These are phyloP conservation scores for Nyctanthes arbortristis DNA, from an alignment of 257 asterid genomes.

Conservation along the genomic window DNA sequence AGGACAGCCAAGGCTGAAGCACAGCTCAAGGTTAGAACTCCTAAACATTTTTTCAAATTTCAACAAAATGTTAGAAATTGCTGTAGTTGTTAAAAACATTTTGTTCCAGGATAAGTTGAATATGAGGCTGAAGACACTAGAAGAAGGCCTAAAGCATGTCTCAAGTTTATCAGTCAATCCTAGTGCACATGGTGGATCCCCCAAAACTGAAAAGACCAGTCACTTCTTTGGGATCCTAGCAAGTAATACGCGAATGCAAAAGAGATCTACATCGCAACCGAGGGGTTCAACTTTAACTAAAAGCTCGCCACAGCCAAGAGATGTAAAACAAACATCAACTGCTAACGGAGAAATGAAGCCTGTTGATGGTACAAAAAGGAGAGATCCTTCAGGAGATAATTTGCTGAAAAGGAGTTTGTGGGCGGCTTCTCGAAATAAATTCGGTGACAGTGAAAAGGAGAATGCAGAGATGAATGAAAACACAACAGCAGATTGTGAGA, in stretches of 20 bases:
- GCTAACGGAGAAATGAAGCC: slow-evolving; percentile 30
- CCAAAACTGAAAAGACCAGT: slow-evolving; percentile 46
- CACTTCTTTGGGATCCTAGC: slow-evolving; percentile 67
- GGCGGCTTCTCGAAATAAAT: slow-evolving; percentile 66
- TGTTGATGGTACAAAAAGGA: slow-evolving; percentile 30
- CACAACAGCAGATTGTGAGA: slow-evolving; percentile 17
- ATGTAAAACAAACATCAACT: slow-evolving; percentile 20
- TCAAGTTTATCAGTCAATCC: slow-evolving; percentile 34
- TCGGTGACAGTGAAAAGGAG: slow-evolving; percentile 61
- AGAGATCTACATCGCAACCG: slow-evolving; percentile 70
- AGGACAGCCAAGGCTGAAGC: slow-evolving; percentile 85
- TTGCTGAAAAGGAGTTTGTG: slow-evolving; percentile 50
- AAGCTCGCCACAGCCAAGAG: slow-evolving; percentile 36
- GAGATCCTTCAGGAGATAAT: slow-evolving; percentile 42
- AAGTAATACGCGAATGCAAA: slow-evolving; percentile 50
- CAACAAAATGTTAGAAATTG: not conserved
- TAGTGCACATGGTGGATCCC: slow-evolving; percentile 29
- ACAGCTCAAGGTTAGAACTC: slow-evolving; percentile 63
- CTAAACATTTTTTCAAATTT: not conserved
- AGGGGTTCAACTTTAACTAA: slow-evolving; percentile 45
- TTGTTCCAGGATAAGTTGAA: slow-evolving; percentile 73
- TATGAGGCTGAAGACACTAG: slow-evolving; percentile 83
- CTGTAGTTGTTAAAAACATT: slow-evolving; percentile 6
- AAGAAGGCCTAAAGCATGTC: slow-evolving; percentile 59
- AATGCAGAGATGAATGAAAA: slow-evolving; percentile 52